Conservation (phyloP, 2,329 filamentous ascomycete species). For the Colletotrichum lindemuthianum region DNA sequence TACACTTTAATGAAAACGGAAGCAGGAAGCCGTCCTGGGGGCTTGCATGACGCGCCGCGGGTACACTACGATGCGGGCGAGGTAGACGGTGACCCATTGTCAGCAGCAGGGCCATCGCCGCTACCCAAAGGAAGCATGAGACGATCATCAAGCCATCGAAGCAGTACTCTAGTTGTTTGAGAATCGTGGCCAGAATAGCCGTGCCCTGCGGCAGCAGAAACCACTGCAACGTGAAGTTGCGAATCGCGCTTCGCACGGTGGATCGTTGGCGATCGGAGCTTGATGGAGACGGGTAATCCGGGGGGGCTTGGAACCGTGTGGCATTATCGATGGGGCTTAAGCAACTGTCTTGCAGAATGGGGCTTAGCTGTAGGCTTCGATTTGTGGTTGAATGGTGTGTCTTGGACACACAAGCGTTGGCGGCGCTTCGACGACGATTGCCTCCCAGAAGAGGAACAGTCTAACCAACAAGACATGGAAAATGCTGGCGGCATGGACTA, state of each 20-base stretch:
- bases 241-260: slow-evolving; percentile 38
- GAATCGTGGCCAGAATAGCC: slow-evolving; percentile 47
- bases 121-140: slow-evolving; percentile 50
- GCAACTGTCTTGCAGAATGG: neutral
- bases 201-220: slow-evolving; percentile 52
- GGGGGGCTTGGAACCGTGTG: neutral
- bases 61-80: slow-evolving; percentile 45
- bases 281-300: neutral
- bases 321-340: neutral
- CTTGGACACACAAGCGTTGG: neutral
- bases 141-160: slow-evolving; percentile 49
- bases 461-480: too few relatives aligned
- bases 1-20: slow-evolving; percentile 48
- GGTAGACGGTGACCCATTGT: slow-evolving; percentile 43
- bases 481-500: too few relatives aligned
- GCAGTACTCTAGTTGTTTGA: slow-evolving; percentile 51
- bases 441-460: too few relatives aligned
- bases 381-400: neutral
- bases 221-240: slow-evolving; percentile 48
- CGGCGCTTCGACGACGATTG: neutral
- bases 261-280: neutral
- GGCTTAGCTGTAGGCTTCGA: neutral
- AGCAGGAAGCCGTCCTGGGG: slow-evolving; percentile 44
- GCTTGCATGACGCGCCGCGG: slow-evolving; percentile 43
- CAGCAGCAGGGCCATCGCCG: slow-evolving; percentile 46